Evolutionary conservation across 441 rosid species (phyloP).

Genomic region (Jatropha multifida): DNA sequence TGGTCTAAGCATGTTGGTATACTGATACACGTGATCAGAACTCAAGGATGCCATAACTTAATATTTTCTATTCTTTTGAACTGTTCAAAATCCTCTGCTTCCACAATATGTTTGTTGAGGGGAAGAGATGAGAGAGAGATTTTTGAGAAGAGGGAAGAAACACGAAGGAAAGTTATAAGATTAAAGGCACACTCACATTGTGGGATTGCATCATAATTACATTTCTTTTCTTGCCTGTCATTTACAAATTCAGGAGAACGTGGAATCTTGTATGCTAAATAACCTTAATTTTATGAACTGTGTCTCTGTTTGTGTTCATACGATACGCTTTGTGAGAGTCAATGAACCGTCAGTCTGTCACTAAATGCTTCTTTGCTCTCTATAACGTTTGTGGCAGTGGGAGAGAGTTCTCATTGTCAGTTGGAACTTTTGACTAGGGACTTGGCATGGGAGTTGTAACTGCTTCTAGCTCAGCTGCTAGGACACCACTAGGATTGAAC

Average conservation of each 20-base stretch:
- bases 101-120: too few relatives aligned
- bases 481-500: constrained; percentile 59
- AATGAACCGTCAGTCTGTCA: neutral
- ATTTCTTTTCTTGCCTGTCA: neutral
- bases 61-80: neutral
- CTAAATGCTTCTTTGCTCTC: constrained; percentile 13
- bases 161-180: too few relatives aligned
- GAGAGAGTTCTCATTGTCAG: neutral
- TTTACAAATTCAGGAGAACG: neutral
- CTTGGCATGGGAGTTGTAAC: constrained; percentile 85
- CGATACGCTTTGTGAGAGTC: too few relatives aligned
- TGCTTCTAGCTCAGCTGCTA: constrained; percentile 76
- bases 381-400: constrained; percentile 32
- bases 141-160: too few relatives aligned
- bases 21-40: neutral
- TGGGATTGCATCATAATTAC: neutral
- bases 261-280: neutral
- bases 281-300: neutral
- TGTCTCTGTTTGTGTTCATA: neutral
- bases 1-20: neutral
- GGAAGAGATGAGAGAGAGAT: too few relatives aligned
- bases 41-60: neutral
- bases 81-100: too few relatives aligned
- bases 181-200: neutral
- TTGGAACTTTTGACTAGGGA: constrained; percentile 6